Evolutionary conservation across 148 eudicot genomes (phyloP).

Genomic region (Chenopodium berlandieri): DNA sequence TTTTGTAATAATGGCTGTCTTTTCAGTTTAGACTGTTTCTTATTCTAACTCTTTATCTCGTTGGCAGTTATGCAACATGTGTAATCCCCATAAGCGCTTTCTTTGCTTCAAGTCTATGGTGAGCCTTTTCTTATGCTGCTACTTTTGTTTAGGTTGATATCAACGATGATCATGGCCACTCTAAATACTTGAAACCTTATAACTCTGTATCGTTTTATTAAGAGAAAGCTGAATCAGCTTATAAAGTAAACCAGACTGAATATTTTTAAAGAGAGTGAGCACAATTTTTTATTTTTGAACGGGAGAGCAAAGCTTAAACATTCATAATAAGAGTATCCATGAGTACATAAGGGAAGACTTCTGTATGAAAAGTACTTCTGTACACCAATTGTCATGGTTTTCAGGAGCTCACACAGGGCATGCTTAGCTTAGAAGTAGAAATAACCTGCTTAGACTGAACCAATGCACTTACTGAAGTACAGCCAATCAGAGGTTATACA

Average conservation of each 20-base stretch:
- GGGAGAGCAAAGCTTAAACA: no score
- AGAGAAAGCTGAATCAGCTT: not conserved
- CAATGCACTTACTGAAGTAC: not conserved
- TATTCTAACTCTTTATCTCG: constrained; percentile 15
- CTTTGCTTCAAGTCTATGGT: constrained; percentile 95
- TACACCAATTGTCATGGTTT: not conserved
- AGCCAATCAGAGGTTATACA: not conserved
- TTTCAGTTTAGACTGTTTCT: constrained; percentile 1
- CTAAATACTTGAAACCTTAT: not conserved
- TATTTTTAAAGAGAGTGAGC: not conserved
- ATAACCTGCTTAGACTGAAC: not conserved
- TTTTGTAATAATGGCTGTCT: not conserved
- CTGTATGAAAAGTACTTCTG: no score
- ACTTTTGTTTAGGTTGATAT: not conserved
- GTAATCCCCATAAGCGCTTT: constrained; percentile 88
- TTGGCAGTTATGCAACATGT: constrained; percentile 68
- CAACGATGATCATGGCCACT: not conserved
- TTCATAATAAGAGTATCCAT: no score
- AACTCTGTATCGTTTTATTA: not conserved
- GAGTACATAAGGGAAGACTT: no score
- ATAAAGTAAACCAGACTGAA: not conserved
- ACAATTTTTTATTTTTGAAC: no score
- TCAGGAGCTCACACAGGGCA: not conserved
- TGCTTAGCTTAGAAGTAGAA: not conserved
- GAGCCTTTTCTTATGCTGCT: constrained; percentile 22